A percentile compares a stretch with the other conserved stretches of the same genome.
Conservation (phyloP, 352 stramenopile genomes). For the Bremia lactucae region DNA sequence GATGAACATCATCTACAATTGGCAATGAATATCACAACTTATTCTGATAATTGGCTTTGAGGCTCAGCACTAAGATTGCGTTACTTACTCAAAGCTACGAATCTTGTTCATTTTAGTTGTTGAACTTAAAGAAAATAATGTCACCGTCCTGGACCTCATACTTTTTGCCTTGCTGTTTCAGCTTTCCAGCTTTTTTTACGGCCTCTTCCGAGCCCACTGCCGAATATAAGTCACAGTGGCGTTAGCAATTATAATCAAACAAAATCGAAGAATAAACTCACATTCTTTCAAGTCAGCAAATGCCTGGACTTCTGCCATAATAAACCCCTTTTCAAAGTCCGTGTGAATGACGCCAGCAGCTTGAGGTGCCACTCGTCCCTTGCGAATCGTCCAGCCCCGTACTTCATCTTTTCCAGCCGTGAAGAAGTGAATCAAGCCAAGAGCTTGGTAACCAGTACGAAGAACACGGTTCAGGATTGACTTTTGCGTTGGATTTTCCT, state of each 20-base stretch:
- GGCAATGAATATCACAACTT: constrained; percentile 89
- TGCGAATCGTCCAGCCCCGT: constrained; percentile 97
- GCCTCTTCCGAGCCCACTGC: constrained; percentile 75
- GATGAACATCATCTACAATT: constrained; percentile 77
- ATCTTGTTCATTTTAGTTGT: constrained; percentile 61
- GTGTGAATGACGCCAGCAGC: constrained; percentile 98
- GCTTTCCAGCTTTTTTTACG: constrained; percentile 84
- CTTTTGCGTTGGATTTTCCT: constrained; percentile 82
- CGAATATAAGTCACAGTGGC: constrained; percentile 3
- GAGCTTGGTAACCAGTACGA: constrained; percentile 93
- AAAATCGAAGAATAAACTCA: no score
- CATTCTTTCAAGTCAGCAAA: constrained; percentile 86
- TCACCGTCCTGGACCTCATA: constrained; percentile 85
- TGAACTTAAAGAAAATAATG: constrained; percentile 90
- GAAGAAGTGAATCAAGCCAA: constrained; percentile 99
- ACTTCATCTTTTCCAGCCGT: constrained; percentile 98
- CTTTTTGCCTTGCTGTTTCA: constrained; percentile 87
- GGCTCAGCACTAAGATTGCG: constrained; percentile 2
- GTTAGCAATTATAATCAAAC: no score
- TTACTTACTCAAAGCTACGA: constrained; percentile 13
- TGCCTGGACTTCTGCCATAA: constrained; percentile 88
- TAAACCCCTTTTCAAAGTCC: constrained; percentile 99
- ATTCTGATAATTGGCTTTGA: constrained; percentile 28
- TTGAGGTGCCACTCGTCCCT: constrained; percentile 93
- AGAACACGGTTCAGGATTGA: constrained; percentile 95